These are phyloP conservation scores for Fusarium sp. DNA, from an alignment of 2,329 filamentous ascomycete species.

Conservation along the genomic window DNA sequence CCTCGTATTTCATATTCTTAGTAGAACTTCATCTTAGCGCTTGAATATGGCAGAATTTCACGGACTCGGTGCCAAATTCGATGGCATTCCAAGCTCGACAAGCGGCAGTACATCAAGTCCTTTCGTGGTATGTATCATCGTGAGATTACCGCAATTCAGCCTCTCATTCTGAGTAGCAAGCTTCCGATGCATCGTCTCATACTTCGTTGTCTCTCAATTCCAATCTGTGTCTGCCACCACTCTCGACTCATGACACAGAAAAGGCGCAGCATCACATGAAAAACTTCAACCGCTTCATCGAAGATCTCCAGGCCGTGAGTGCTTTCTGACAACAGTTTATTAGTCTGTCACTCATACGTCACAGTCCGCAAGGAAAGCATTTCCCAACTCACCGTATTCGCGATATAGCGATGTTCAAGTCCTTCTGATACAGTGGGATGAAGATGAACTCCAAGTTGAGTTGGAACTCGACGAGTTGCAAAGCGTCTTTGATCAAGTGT, in stretches of 20 bases:
- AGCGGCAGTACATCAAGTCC: slow-evolving; percentile 40
- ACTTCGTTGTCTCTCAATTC: slow-evolving; percentile 42
- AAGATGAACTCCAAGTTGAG: slow-evolving; percentile 44
- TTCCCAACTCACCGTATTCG: slow-evolving; percentile 44
- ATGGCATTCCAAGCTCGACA: slow-evolving; percentile 42
- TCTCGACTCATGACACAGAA: slow-evolving; percentile 43
- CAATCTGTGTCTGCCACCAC: slow-evolving; percentile 35
- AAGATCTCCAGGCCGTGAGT: slow-evolving; percentile 39
- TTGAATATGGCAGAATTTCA: slow-evolving; percentile 39
- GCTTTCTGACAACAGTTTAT: no score
- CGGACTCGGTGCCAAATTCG: slow-evolving; percentile 40
- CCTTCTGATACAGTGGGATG: slow-evolving; percentile 44
- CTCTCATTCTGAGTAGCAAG: slow-evolving; percentile 35
- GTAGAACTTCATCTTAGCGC: neutral
- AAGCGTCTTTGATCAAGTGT: slow-evolving; percentile 22
- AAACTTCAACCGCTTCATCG: slow-evolving; percentile 35
- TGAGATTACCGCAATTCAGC: neutral
- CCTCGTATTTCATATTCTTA: neutral
- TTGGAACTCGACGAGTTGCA: slow-evolving; percentile 39
- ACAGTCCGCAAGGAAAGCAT: slow-evolving; percentile 41
- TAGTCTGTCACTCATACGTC: slow-evolving; percentile 4
- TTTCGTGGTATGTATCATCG: slow-evolving; percentile 37
- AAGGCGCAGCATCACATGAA: slow-evolving; percentile 45
- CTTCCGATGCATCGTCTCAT: slow-evolving; percentile 44
- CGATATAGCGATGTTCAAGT: slow-evolving; percentile 43